These are phyloP conservation scores for Cadophora gregata DNA, from an alignment of 2,329 filamentous ascomycete species.

Conservation along the genomic window DNA sequence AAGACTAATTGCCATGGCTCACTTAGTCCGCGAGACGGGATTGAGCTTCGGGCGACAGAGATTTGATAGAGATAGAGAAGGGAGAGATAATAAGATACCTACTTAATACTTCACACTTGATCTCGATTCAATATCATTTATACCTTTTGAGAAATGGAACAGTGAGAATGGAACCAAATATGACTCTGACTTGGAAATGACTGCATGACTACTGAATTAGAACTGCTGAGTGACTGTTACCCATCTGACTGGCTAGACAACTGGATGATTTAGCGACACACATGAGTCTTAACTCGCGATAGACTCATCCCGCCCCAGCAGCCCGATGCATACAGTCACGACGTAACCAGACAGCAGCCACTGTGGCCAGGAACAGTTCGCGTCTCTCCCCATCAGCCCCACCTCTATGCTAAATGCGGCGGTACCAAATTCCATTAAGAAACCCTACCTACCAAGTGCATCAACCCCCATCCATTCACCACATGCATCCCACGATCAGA, in stretches of 20 bases:
- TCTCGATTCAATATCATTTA: not conserved
- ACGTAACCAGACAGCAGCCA: not conserved
- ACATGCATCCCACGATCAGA: not conserved
- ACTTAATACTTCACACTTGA: slow-evolving; percentile 23
- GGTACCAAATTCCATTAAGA: no score
- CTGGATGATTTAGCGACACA: not conserved
- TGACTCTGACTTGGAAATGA: not conserved
- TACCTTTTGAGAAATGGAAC: no score
- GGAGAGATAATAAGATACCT: slow-evolving; percentile 24
- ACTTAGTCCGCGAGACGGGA: slow-evolving; percentile 11
- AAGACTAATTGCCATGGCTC: slow-evolving; percentile 6
- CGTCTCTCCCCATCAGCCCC: not conserved
- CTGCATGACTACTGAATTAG: not conserved
- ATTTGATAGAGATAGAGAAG: not conserved
- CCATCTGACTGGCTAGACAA: no score
- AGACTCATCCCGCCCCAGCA: not conserved
- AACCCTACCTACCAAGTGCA: no score
- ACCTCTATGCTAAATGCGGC: not conserved
- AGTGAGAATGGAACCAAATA: not conserved
- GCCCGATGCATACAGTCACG: not conserved
- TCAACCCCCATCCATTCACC: not conserved
- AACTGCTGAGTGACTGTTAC: not conserved
- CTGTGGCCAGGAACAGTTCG: no score
- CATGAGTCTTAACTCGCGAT: not conserved
- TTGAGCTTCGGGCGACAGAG: no score